phyloP scores from a whole-genome alignment of 106 monocot species.

The Phalaenopsis aphrodite region DNA sequence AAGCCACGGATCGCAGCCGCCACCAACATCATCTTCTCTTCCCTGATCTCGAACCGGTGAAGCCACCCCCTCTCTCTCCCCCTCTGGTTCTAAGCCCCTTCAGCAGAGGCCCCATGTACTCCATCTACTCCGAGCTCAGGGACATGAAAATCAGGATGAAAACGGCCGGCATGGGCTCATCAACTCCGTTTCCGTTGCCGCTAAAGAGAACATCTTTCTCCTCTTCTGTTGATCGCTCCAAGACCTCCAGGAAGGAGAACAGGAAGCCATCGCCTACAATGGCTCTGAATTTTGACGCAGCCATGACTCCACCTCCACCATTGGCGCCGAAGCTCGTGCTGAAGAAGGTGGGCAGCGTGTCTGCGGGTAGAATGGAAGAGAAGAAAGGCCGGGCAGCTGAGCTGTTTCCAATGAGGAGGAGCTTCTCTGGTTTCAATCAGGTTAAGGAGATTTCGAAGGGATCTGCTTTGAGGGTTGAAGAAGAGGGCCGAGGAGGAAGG shows the following conservation, averaged over 20 bases:
- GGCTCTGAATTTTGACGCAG: not conserved
- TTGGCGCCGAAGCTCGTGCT: conserved; percentile 2
- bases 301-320: not conserved
- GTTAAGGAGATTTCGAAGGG: not conserved
- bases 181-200: conserved; percentile 1
- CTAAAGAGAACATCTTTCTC: not conserved
- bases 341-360: conserved; percentile 3
- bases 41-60: not conserved
- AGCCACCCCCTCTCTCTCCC: not conserved
- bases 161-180: not conserved
- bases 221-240: not conserved
- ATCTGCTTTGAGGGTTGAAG: not conserved
- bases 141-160: conserved; percentile 3
- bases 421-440: conserved; percentile 9
- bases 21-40: not conserved
- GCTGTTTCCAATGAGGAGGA: conserved; percentile 3
- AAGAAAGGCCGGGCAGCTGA: not conserved
- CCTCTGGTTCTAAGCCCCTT: not conserved
- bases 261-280: not conserved
- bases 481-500: not conserved
- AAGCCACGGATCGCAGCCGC: not conserved
- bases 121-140: not conserved
- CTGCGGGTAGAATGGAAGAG: not conserved
- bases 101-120: conserved; percentile 1
- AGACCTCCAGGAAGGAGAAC: conserved; percentile 6